Evolutionary conservation across 1,139 yeast species (phyloP).

Genomic region (Wickerhamiella infanticola): DNA sequence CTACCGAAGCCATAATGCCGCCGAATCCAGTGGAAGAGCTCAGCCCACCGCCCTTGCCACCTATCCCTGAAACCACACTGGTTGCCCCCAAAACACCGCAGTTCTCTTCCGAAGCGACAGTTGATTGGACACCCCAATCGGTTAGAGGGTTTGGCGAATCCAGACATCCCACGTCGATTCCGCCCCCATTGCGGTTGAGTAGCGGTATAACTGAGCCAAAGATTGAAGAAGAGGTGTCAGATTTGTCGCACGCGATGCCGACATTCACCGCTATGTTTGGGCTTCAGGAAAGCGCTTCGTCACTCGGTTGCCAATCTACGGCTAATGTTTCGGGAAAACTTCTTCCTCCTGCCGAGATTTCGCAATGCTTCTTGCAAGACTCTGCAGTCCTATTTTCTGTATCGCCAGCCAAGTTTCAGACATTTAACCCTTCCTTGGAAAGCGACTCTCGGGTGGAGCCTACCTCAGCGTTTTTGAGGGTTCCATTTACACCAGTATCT

Average conservation of each 20-base stretch:
- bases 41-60: neutral
- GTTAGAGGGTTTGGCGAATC: neutral
- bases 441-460: neutral
- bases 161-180: neutral
- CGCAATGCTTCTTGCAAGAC: neutral
- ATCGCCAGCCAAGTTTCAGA: neutral
- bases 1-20: neutral
- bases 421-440: neutral
- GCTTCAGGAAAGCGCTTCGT: neutral
- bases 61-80: neutral
- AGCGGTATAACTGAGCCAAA: neutral
- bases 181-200: neutral
- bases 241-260: neutral
- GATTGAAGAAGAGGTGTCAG: neutral
- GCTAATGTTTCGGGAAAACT: neutral
- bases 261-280: neutral
- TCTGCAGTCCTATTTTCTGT: neutral
- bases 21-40: neutral
- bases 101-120: neutral
- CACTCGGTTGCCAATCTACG: neutral
- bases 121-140: neutral
- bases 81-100: neutral
- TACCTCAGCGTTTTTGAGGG: neutral
- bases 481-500: neutral
- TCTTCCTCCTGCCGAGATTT: neutral